A percentile compares a stretch with the other conserved stretches of the same genome.
These are phyloP conservation scores for Furcasterigmium sp. DNA, from an alignment of 2,329 filamentous ascomycete species.

Conservation along the genomic window DNA sequence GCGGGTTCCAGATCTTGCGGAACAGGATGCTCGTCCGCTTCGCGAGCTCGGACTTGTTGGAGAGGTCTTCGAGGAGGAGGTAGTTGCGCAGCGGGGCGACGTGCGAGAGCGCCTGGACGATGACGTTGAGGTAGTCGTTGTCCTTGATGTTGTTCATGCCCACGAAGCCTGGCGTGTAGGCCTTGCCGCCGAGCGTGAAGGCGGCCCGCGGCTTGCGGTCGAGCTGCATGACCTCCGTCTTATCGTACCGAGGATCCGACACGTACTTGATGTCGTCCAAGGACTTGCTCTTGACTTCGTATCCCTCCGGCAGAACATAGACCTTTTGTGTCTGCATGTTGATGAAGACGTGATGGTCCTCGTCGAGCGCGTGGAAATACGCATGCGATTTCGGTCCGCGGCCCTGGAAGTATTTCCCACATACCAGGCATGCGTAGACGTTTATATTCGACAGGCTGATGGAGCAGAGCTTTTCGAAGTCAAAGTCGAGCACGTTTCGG, in stretches of 20 bases:
- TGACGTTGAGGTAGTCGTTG: constrained; percentile 96
- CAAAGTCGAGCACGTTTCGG: constrained; percentile 88
- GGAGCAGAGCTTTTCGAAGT: constrained; percentile 98
- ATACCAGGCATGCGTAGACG: constrained; percentile 94
- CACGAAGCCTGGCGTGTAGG: constrained; percentile 90
- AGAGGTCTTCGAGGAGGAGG: constrained; percentile 81
- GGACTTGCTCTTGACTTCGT: constrained; percentile 91
- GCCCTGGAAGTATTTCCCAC: constrained; percentile 96
- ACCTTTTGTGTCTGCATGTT: constrained; percentile 93
- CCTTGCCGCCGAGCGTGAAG: constrained; percentile 76
- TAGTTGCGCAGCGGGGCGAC: constrained; percentile 86
- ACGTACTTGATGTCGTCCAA: constrained; percentile 98
- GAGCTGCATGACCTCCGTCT: constrained; percentile 71
- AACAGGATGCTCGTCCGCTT: constrained; percentile 85
- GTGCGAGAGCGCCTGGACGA: constrained; percentile 87
- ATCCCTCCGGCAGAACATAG: constrained; percentile 90
- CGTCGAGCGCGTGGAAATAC: constrained; percentile 94
- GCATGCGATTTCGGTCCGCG: constrained; percentile 90
- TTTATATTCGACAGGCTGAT: constrained; percentile 97
- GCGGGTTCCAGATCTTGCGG: constrained; percentile 96
- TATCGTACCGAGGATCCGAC: constrained; percentile 81
- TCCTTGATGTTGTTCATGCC: constrained; percentile 99
- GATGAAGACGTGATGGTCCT: constrained; percentile 95
- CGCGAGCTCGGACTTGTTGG: constrained; percentile 68
- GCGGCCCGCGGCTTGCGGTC: constrained; percentile 59